Conservation (phyloP, 257 asterid genomes). For the Solanum neorickii region DNA sequence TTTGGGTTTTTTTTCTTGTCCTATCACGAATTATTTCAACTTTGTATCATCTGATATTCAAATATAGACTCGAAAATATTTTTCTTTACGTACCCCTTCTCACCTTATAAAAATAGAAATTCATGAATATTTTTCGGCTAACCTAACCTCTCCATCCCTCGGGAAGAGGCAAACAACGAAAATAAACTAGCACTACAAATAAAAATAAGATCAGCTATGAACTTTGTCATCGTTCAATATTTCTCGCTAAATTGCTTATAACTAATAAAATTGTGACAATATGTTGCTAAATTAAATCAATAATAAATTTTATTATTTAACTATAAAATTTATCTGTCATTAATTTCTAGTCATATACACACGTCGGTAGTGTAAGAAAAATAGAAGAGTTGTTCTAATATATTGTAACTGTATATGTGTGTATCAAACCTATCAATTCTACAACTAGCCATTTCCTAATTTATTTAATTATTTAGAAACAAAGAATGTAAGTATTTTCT, state of each 20-base stretch:
- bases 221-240: too few species aligned
- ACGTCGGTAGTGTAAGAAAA: neutral
- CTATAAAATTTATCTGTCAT: rapidly evolving
- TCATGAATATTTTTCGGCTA: neutral
- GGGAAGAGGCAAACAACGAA: neutral
- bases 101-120: neutral
- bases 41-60: too few species aligned
- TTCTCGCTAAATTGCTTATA: too few species aligned
- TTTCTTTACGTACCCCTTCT: neutral
- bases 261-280: neutral
- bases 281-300: too few species aligned
- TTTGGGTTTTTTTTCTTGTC: too few species aligned
- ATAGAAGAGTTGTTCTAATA: neutral
- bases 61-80: too few species aligned
- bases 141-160: neutral
- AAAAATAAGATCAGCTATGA: neutral
- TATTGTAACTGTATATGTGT: neutral
- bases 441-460: neutral
- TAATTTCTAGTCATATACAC: neutral
- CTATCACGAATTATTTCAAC: too few species aligned
- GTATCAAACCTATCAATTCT: neutral
- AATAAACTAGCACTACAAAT: neutral
- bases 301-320: too few species aligned
- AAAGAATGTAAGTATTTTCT: neutral
- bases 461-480: neutral